Evolutionary conservation across 1,284 basidiomycete genomes (phyloP), one percentile per base, ranked within the genome.

Genomic region (Caloboletus inedulis): DNA sequence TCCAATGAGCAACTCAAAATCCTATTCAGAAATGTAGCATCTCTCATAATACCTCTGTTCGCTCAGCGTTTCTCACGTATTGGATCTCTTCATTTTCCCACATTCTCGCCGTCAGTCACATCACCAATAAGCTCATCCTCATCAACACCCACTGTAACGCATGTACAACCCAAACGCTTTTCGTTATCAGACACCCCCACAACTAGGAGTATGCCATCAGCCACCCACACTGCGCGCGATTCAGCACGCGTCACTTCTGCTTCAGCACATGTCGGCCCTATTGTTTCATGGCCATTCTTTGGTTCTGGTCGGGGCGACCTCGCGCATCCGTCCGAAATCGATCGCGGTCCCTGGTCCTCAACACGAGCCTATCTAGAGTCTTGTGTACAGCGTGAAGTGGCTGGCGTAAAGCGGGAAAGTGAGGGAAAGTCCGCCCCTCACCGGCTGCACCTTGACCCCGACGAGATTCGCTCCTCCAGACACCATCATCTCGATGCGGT

Each of bases 281-380:
- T 91, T 62, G 80, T 91, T 51, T 89, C 88, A 3, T 91, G 89
- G 88, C 85, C 89, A 1, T 91, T 91, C 75, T 91, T 91, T 65
- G 89, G 89, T 40, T 85, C 85, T 8, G 82, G 85, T 59, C 78
- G 89, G 33, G 89, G 89, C 29, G 83, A 87, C 52, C 76, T 89
- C 19, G 61, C 71, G 1, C 84, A 87, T 60, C 81, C 86, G 2
- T 71, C 75, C 21, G 86, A 88, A 59, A 75, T 91, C 39, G 76
- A 89, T 59, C 82, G 89, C 19, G 89, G 89, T 1, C 89, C 89
- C 0, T 91, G 87, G 85, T 53, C 74, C 4, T 76, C 76, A 3
- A 78, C 81, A 4, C 66, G 71, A 21, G 72, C 72, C 4, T 91
- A 91, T 64, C 70, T 88, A 19, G 62, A 68, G 4, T 78, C 87